A percentile compares a stretch with the other conserved stretches of the same genome.
Evolutionary conservation across 176 grass and related monocot species (phyloP).

Genomic region (Chrysopogon serrulatus): DNA sequence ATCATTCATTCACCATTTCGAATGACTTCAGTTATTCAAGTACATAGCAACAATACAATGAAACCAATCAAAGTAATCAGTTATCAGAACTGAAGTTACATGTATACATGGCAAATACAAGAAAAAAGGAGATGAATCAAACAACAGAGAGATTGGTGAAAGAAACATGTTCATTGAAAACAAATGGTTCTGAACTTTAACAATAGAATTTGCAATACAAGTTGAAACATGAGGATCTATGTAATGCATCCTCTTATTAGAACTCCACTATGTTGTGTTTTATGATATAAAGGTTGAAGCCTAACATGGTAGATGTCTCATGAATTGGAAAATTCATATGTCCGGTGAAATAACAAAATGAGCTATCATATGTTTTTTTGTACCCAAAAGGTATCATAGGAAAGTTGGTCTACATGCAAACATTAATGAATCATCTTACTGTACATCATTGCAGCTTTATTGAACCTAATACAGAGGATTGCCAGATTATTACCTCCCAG

Average conservation of each 20-base stretch:
- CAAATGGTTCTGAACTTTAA: not conserved
- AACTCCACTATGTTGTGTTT: not conserved
- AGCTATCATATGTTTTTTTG: not conserved
- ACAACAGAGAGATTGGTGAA: not conserved
- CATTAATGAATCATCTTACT: not conserved
- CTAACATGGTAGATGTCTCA: not conserved
- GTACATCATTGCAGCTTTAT: constrained; percentile 14
- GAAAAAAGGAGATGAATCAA: not conserved
- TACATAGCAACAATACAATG: not conserved
- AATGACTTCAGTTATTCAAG: not conserved
- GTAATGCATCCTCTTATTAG: not conserved
- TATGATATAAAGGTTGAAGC: not conserved
- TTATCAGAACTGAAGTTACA: not conserved
- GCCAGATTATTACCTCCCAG: constrained; percentile 56
- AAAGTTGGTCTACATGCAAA: not conserved
- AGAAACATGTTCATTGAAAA: not conserved
- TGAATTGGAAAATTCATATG: not conserved
- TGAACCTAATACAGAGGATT: not conserved
- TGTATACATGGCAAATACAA: not conserved
- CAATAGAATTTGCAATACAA: not conserved
- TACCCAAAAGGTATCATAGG: not conserved
- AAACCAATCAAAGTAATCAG: not conserved
- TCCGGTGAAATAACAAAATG: not conserved
- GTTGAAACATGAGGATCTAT: not conserved
- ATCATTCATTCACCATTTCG: not conserved